phyloP scores from a whole-genome alignment of 192 early-diverging fungal genomes.

The Backusella australiensis region DNA sequence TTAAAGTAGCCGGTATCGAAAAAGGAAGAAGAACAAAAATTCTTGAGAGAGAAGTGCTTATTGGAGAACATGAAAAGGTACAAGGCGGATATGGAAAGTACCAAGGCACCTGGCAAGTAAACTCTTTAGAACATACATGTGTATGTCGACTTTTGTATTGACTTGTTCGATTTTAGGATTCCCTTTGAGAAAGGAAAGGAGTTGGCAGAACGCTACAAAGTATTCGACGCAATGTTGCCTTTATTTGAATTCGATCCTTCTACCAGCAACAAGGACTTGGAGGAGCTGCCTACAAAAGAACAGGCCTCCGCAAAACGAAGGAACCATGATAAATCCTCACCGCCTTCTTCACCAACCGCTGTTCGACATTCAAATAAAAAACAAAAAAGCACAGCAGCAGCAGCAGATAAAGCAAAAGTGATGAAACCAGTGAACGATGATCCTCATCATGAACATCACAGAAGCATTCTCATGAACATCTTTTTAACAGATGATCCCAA shows the following conservation, averaged over 20 bases:
- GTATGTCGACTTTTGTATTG: neutral
- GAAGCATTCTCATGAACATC: constrained; percentile 79
- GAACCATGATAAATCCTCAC: neutral
- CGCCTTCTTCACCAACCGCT: neutral
- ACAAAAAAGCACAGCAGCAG: neutral
- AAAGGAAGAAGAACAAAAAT: constrained; percentile 86
- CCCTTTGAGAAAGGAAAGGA: constrained; percentile 84
- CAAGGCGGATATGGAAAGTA: constrained; percentile 97
- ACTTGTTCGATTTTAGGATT: constrained; percentile 53
- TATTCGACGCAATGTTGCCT: constrained; percentile 66
- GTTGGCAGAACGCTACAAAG: constrained; percentile 78
- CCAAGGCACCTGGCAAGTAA: constrained; percentile 80
- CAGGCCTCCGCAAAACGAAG: constrained; percentile 18
- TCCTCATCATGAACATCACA: constrained; percentile 54
- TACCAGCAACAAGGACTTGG: constrained; percentile 24
- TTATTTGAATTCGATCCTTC: constrained; percentile 80
- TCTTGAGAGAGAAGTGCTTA: constrained; percentile 81
- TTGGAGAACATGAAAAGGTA: constrained; percentile 86
- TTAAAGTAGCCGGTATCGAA: constrained; percentile 86
- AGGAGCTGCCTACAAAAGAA: constrained; percentile 46
- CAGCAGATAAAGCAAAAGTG: no score
- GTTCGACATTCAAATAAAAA: neutral
- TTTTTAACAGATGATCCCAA: constrained; percentile 76
- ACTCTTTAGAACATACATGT: no score
- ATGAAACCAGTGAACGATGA: neutral